phyloP scores from a whole-genome alignment of 169 alveolate species.

The Eimeria sp. region DNA sequence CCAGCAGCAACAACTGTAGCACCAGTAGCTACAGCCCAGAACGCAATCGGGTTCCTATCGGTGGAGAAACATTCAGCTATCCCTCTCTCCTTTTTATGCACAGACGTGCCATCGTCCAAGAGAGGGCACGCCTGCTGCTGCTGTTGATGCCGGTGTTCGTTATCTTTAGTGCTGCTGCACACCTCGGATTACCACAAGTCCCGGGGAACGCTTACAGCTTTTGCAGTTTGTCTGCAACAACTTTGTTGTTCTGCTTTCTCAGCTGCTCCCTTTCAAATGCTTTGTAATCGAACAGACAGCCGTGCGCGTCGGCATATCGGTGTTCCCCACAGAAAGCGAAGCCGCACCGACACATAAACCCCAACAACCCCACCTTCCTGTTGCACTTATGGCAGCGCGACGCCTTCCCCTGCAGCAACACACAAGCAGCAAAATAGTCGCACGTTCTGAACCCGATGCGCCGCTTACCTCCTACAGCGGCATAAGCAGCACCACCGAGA shows the following conservation, averaged over 20 bases:
- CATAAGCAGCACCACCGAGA: not conserved
- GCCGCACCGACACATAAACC: conserved; percentile 96
- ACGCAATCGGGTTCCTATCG: not conserved
- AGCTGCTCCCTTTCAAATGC: conserved; percentile 93
- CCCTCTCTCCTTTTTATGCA: not conserved
- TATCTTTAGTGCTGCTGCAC: not conserved
- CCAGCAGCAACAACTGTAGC: conserved; percentile 20
- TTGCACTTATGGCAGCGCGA: conserved; percentile 94
- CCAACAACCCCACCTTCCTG: conserved; percentile 95
- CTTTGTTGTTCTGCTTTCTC: conserved; percentile 92
- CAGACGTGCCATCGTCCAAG: not conserved
- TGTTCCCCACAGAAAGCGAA: conserved; percentile 95
- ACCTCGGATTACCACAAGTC: too few relatives aligned
- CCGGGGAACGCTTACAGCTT: conserved; percentile 86
- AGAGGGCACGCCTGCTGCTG: not conserved
- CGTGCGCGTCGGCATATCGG: conserved; percentile 96
- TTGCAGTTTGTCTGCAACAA: conserved; percentile 95
- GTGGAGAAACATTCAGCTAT: not conserved
- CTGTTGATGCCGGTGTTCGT: conserved; percentile 5
- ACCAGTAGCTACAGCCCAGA: not conserved
- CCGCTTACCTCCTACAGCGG: not conserved
- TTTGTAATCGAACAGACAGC: conserved; percentile 95
- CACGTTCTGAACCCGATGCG: too few relatives aligned
- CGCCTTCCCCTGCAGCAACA: conserved; percentile 75
- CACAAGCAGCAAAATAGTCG: not conserved